Percentiles rank a stretch among this genome's conserved stretches.
phyloP scores from a whole-genome alignment of 2,329 filamentous ascomycete genomes.

The Geosmithia putterillii region DNA sequence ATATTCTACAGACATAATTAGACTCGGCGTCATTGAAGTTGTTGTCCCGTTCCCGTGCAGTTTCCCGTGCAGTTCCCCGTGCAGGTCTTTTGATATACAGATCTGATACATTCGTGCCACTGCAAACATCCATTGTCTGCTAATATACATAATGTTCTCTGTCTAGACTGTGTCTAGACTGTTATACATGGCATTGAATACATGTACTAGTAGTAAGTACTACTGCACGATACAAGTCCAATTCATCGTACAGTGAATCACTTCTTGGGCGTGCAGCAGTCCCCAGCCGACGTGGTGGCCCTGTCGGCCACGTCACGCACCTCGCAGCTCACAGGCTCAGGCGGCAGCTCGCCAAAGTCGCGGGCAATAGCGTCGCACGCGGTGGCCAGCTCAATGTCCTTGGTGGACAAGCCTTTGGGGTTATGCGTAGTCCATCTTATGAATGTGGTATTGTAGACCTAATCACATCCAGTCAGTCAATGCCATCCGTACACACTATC shows the following conservation, averaged over 20 bases:
- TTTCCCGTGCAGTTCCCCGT: no score
- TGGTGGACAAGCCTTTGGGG: constrained; percentile 50
- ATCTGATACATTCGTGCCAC: no score
- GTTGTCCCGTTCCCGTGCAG: background rate
- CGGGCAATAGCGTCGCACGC: constrained; percentile 48
- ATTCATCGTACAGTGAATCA: constrained; percentile 2
- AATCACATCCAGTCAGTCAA: background rate
- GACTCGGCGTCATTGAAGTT: constrained; percentile 14
- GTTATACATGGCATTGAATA: no score
- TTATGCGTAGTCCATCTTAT: constrained; percentile 65
- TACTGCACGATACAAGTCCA: background rate
- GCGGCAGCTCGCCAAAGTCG: constrained; percentile 41
- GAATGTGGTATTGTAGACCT: constrained; percentile 60
- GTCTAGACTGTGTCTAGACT: no score
- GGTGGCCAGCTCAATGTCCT: constrained; percentile 49
- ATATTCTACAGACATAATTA: constrained; percentile 16
- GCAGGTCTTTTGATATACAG: no score
- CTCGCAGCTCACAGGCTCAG: constrained; percentile 17
- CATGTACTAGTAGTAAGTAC: constrained; percentile 4
- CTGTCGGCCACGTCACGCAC: constrained; percentile 32
- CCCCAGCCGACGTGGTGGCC: constrained; percentile 31
- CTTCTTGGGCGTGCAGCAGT: constrained; percentile 41
- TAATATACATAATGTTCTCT: no score
- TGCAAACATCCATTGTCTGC: no score
- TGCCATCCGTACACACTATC: background rate